Base-by-base conservation (phyloP, 2,329 filamentous ascomycete species). In the Dothideomycetes sp. region DNA sequence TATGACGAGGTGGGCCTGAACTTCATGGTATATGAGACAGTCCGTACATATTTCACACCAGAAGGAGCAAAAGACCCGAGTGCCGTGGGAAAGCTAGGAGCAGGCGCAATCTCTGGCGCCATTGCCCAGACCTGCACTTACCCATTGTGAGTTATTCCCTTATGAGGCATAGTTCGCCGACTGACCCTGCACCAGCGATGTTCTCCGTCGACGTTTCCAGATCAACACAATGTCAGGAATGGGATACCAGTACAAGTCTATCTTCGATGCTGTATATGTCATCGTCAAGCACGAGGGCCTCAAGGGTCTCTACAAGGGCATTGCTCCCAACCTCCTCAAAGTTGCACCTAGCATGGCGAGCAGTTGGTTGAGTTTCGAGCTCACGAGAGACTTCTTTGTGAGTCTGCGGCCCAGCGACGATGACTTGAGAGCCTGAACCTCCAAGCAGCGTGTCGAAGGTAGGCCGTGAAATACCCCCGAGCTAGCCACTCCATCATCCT, bases 201-300 rank as follows among this genome's bases (percentile, higher is more conserved):
- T 98, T 2, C 71, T 98, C 40, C 84, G 91, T 22, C 79, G 91
- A 44, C 77, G 91, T 37, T 98, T 98, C 60, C 91, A 98, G 58
- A 91, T 98, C 66, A 98, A 98, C 64, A 95, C 91, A 39, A 98
- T 98, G 91, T 86, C 84, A 35, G 91, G 91, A 37, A 89, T 98
- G 79, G 91, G 91, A 37, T 96, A 95, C 63, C 78, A 89, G 58
- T 98, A 98, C 67, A 87, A 84, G 54, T 82, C 80, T 5, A 81
- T 98, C 32, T 71, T 77, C 46, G 86, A 94, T 56, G 91, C 91
- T 3, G 68, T 98, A 47, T 75, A 69, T 37, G 77, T 84, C 37
- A 98, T 98, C 52, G 61, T 94, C 40, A 64, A 73, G 34, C 79
- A 94, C 52, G 91, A 98, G 64, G 91, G 91, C 19, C 30, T 89